Evolutionary conservation across 2,329 filamentous ascomycete species (phyloP).

Genomic region (Aspergillus vadensis): DNA sequence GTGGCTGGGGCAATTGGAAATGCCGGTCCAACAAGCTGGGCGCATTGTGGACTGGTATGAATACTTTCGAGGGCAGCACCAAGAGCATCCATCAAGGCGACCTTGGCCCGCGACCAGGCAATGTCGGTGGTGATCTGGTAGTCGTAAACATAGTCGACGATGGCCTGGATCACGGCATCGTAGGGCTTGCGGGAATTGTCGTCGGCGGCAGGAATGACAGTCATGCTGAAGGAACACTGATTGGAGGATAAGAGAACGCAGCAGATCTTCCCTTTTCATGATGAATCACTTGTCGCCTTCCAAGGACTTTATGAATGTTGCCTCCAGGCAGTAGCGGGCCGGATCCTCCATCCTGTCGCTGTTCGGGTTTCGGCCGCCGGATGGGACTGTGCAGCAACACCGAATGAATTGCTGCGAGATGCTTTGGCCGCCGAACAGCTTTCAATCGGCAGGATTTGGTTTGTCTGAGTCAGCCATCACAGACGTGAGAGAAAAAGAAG

Average conservation of each 20-base stretch:
- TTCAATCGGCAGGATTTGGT: background rate
- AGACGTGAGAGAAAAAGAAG: background rate
- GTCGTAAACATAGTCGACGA: conserved; percentile 27
- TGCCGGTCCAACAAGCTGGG: conserved; percentile 16
- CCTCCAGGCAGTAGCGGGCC: background rate
- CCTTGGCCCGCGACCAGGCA: conserved; percentile 22
- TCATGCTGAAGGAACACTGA: background rate
- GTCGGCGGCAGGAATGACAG: conserved; percentile 1
- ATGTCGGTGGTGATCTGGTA: conserved; percentile 20
- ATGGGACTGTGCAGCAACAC: background rate
- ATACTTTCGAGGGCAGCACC: conserved; percentile 29
- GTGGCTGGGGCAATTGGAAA: conserved; percentile 17
- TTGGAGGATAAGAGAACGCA: background rate
- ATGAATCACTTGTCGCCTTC: no score
- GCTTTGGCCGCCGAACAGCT: background rate
- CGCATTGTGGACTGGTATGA: conserved; percentile 22
- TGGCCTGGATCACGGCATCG: conserved; percentile 18
- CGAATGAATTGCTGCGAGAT: background rate
- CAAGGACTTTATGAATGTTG: no score
- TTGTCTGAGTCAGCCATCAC: background rate
- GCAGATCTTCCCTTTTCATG: no score
- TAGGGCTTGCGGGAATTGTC: background rate
- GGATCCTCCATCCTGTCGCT: background rate
- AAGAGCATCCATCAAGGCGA: conserved; percentile 28
- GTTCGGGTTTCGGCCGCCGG: background rate